Evolutionary conservation across 371 early-diverging fungal genomes (phyloP).

Genomic region (Mucor velutinosus): DNA sequence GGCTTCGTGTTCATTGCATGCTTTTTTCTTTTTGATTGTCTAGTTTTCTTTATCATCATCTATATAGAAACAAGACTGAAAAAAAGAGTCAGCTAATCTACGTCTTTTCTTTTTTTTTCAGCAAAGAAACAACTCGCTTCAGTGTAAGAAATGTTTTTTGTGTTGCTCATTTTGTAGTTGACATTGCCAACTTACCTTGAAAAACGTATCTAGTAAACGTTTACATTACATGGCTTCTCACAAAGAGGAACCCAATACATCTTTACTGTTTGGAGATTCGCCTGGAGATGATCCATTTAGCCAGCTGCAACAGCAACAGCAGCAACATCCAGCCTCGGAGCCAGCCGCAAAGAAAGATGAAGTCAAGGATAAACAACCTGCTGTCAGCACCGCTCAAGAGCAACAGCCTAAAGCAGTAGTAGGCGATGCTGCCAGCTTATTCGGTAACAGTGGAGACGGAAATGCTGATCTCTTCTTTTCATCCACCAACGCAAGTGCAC

Average conservation of each 20-base stretch:
- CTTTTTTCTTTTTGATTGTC: background rate
- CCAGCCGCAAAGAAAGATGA: background rate
- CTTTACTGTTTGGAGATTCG: conserved; percentile 17
- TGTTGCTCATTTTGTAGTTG: background rate
- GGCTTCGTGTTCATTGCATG: background rate
- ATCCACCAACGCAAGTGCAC: background rate
- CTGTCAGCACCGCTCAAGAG: background rate
- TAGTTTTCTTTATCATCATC: background rate
- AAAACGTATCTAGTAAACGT: background rate
- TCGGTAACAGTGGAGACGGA: conserved; percentile 14
- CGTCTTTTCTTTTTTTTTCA: background rate
- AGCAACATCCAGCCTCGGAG: background rate
- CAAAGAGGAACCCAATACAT: conserved; percentile 21
- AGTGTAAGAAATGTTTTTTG: background rate
- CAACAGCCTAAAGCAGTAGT: conserved; percentile 1
- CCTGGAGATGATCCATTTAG: conserved; percentile 19
- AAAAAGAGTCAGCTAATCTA: background rate
- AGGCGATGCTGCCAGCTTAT: conserved; percentile 37
- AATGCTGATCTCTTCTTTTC: conserved; percentile 22
- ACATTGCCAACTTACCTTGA: background rate
- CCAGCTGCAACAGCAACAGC: conserved; percentile 11
- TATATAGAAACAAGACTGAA: background rate
- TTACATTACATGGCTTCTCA: conserved; percentile 16
- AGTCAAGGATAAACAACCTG: background rate
- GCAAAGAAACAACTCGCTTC: background rate